phyloP scores from a whole-genome alignment of 2,329 filamentous ascomycete genomes.

The Pyrenophora seminiperda region DNA sequence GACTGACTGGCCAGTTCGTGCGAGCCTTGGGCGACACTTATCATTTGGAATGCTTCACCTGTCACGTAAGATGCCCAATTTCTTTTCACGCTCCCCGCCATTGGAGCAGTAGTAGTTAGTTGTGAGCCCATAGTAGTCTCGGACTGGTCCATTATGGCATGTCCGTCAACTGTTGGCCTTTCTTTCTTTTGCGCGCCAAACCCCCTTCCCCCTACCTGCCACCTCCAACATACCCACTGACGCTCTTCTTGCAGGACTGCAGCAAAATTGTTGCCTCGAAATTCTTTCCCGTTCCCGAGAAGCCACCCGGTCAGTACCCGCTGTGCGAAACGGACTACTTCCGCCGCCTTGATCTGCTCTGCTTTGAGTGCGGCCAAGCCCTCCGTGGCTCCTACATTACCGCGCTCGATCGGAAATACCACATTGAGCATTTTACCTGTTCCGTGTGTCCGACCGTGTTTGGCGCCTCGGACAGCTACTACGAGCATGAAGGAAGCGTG shows the following conservation, averaged over 20 bases:
- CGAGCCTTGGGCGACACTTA: constrained; percentile 91
- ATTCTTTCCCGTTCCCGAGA: constrained; percentile 96
- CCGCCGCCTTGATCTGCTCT: constrained; percentile 85
- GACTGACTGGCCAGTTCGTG: constrained; percentile 93
- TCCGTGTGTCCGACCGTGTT: constrained; percentile 98
- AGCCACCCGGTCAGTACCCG: constrained; percentile 87
- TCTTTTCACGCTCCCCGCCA: neutral
- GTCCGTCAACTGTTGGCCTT: no score
- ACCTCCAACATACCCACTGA: constrained; percentile 2
- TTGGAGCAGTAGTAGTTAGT: neutral
- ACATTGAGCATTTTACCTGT: constrained; percentile 98
- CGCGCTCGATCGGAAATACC: constrained; percentile 92
- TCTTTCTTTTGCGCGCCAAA: no score
- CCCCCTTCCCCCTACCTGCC: neutral
- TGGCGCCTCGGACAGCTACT: constrained; percentile 96
- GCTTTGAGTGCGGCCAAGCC: constrained; percentile 88
- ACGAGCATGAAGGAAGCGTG: constrained; percentile 94
- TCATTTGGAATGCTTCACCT: constrained; percentile 97
- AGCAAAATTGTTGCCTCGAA: constrained; percentile 97
- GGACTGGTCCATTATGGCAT: no score
- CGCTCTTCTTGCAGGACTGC: constrained; percentile 72
- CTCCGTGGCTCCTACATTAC: constrained; percentile 97
- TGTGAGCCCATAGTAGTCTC: no score
- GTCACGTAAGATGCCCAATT: constrained; percentile 65
- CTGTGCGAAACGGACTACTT: constrained; percentile 98